Conservation (phyloP, 352 stramenopile species). For the Phytophthora nicotianae region DNA sequence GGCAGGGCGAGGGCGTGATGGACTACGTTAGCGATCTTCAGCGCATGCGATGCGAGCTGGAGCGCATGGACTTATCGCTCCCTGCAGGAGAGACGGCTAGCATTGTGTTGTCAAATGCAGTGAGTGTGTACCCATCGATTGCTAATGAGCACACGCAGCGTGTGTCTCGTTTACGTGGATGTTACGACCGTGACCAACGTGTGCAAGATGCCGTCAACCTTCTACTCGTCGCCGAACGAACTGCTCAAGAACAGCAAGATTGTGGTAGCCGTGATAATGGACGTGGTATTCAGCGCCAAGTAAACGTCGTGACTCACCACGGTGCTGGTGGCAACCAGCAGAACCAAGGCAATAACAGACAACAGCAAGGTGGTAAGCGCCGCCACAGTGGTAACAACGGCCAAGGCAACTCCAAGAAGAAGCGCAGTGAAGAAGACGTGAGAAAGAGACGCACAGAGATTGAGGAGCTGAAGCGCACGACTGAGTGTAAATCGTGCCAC, state of each 20-base stretch:
- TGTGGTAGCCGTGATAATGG: background rate
- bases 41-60: background rate
- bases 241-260: background rate
- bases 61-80: background rate
- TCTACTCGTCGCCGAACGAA: background rate
- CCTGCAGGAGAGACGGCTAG: background rate
- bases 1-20: background rate
- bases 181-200: background rate
- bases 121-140: background rate
- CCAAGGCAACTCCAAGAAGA: background rate
- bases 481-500: background rate
- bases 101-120: background rate
- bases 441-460: background rate
- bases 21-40: background rate
- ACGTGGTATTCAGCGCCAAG: background rate
- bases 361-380: background rate
- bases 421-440: background rate
- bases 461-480: background rate
- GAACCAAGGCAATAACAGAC: too few species aligned
- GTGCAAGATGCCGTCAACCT: background rate
- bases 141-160: background rate
- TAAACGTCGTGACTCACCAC: background rate
- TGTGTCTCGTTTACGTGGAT: background rate
- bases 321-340: background rate
- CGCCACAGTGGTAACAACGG: background rate